These are phyloP conservation scores for Thelephora aurantiotincta DNA, from an alignment of 768 basidiomycete genomes.

Conservation along the genomic window DNA sequence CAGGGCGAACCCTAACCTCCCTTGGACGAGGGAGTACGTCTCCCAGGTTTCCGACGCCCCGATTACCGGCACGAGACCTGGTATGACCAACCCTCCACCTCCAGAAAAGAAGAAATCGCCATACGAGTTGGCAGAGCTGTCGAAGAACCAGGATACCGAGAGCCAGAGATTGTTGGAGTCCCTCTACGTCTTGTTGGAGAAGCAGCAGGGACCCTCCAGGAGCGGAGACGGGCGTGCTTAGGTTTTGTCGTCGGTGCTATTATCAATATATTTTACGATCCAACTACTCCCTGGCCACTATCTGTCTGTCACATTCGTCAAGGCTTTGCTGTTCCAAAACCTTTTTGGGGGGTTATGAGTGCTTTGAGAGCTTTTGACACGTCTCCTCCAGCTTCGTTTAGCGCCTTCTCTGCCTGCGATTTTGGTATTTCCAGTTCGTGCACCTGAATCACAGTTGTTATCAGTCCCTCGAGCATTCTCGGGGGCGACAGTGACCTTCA, in stretches of 20 bases:
- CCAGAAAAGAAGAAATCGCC: neutral
- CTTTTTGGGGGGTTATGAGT: slow-evolving; percentile 9
- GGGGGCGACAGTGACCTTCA: too few species aligned
- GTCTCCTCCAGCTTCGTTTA: slow-evolving; percentile 39
- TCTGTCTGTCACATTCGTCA: too few species aligned
- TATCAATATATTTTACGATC: too few species aligned
- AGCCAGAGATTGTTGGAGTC: too few species aligned
- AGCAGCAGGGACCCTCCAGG: too few species aligned
- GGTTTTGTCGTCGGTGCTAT: too few species aligned
- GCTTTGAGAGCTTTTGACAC: slow-evolving; percentile 31
- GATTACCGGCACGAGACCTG: neutral
- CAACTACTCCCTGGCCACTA: too few species aligned
- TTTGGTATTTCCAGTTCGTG: slow-evolving; percentile 52
- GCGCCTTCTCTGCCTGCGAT: slow-evolving; percentile 41
- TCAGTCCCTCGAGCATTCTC: neutral
- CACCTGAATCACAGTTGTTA: slow-evolving; percentile 27
- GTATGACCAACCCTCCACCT: slow-evolving; percentile 2
- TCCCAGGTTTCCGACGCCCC: slow-evolving; percentile 1
- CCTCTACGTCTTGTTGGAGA: too few species aligned
- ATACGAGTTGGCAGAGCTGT: too few species aligned
- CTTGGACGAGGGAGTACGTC: slow-evolving; percentile 38
- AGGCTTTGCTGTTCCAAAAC: neutral
- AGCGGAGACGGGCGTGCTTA: too few species aligned
- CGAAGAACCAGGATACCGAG: too few species aligned
- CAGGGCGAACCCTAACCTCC: slow-evolving; percentile 29